Evolutionary conservation across 768 basidiomycete genomes (phyloP).

Genomic region (Lentinula raphanica): DNA sequence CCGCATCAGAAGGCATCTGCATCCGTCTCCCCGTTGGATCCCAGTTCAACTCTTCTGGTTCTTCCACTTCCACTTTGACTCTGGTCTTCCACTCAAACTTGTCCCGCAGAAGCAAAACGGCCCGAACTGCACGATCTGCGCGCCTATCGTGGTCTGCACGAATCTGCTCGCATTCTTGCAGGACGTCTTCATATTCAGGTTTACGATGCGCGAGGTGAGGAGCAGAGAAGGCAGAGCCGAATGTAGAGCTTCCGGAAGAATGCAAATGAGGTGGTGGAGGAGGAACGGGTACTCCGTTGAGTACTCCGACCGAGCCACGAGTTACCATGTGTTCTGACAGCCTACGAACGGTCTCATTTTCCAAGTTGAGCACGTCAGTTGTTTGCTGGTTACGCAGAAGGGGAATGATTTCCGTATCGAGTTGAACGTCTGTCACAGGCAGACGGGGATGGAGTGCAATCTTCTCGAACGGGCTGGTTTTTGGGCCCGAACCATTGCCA

Average conservation of each 20-base stretch:
- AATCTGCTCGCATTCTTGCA: slow-evolving; percentile 63
- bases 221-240: slow-evolving; percentile 10
- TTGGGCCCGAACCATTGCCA: slow-evolving; percentile 12
- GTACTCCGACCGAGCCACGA: slow-evolving; percentile 47
- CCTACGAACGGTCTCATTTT: slow-evolving; percentile 67
- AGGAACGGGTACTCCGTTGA: slow-evolving; percentile 27
- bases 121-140: slow-evolving; percentile 73
- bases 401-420: slow-evolving; percentile 70
- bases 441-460: slow-evolving; percentile 64
- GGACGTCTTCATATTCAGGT: slow-evolving; percentile 57
- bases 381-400: slow-evolving; percentile 79
- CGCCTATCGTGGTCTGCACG: slow-evolving; percentile 67
- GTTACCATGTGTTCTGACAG: slow-evolving; percentile 64
- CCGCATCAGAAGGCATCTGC: slow-evolving; percentile 8
- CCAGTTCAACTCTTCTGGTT: slow-evolving; percentile 75
- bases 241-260: slow-evolving; percentile 24
- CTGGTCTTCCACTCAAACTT: slow-evolving; percentile 80
- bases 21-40: slow-evolving; percentile 34
- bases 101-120: slow-evolving; percentile 72
- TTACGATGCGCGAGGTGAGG: slow-evolving; percentile 22
- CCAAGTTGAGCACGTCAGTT: slow-evolving; percentile 64
- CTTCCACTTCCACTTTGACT: slow-evolving; percentile 74
- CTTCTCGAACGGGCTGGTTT: slow-evolving; percentile 51
- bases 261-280: slow-evolving; percentile 16
- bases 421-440: slow-evolving; percentile 54